Base-by-base conservation (phyloP, 768 basidiomycete genomes). In the Phaeotremella skinneri region DNA sequence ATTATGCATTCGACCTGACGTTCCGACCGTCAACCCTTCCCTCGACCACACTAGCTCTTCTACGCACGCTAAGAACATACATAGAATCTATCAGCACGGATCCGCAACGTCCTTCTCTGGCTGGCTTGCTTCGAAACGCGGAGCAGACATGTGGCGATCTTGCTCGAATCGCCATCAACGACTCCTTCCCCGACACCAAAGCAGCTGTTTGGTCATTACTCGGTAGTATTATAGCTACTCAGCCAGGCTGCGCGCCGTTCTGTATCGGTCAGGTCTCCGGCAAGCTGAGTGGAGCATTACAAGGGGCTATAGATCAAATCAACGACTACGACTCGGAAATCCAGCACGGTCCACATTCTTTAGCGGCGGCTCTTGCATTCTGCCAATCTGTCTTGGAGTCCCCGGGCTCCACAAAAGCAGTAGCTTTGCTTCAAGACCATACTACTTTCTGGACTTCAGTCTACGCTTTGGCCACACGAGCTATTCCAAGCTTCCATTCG, bases 321-420 rank as follows among this genome's bases (percentile, higher is more conserved):
- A 80, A 79, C 4, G 81, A 80, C 45, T 91, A 89, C 89, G 83
- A 84, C 49, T 83, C 83, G 25, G 79, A 87, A 45, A 90, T 90
- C 87, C 84, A 87, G 42, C 75, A 82, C 27, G 89, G 89, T 60
- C 89, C 91, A 0, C 82, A 86, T 20, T 78, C 92, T 7, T 81
- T 96, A 13, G 82, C 86, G 0, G 84, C 86, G 11, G 82, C 89
- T 20, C 77, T 94, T 49, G 81, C 83, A 4, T 94, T 93, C 79
- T 47, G 57, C 43, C 49, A 59, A 32, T 43, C 69, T 9, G 61
- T 70, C 76, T 91, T 66, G 83, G 86, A 61, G 81, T 85, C 25
- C 84, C 88, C 17, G 89, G 89, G 90, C 83, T 88, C 73, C 87
- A 90, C 67, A 85, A 85, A 27, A 79, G 85, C 62, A 87, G 92